Base-by-base conservation (phyloP, 2,329 filamentous ascomycete genomes). In the Penicillium sp. region DNA sequence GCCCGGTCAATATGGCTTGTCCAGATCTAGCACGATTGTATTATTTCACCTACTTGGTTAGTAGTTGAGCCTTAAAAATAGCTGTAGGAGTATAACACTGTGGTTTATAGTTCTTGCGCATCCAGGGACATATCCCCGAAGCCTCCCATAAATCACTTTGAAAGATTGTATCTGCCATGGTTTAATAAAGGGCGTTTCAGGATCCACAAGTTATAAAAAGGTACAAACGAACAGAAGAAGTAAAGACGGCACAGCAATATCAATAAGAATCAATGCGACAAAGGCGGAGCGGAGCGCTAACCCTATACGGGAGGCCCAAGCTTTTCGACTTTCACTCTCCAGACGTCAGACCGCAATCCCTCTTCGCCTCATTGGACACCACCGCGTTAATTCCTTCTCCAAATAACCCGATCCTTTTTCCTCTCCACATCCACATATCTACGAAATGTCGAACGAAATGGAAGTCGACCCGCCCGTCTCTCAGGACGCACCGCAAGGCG, bases 321-420 rank as follows among this genome's bases (percentile, higher is more conserved):
- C 50, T 52, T 52, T 52, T 52, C 47, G 23, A 27, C 24, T 10
- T 31, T 38, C 36, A 39, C 39, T 40, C 38, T 35, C 28, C 46
- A 44, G 24, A 44, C 29, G 22, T 44, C 45, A 45, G 29, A 42
- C 42, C 28, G 29, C 39, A 42, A 27, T 14, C 20, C 18, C 26
- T 28, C 42, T 10, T 35, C 26, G 32, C 24, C 14, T 35, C 49
- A 38, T 27, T 32, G 36, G 28, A 43, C 10, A 22, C 24, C n/a
- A 35, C 32, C 35, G 23, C n/a, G 18, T 66, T 43, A 76, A 74
- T 0, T 76, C 74, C 2, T 71, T 61, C 1, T 73, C 76, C 3
- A 71, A 63, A 44, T 76, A 78, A 1, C 76, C 53, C 75, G 74
- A 79, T 1, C 72, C 69, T 69, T 66, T 44, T 71, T 75, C 23